Evolutionary conservation across 2,329 filamentous ascomycete genomes (phyloP).

Genomic region (Fusarium setosum): DNA sequence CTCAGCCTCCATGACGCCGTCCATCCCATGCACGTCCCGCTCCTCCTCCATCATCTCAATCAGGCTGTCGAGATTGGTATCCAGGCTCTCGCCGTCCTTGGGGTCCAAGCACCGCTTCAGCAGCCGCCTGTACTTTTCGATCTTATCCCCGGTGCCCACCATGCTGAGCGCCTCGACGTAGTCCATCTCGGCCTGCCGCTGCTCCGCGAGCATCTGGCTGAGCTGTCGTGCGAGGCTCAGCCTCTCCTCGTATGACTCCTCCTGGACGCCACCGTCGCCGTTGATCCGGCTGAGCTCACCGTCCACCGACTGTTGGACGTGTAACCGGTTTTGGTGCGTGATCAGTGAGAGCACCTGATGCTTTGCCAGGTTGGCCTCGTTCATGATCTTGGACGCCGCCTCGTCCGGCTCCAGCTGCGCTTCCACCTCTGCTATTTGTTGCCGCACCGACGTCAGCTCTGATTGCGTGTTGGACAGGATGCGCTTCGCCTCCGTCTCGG

Average conservation of each 20-base stretch:
- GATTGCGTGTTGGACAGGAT: slow-evolving; percentile 74
- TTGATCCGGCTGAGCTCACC: slow-evolving; percentile 62
- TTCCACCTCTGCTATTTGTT: slow-evolving; percentile 70
- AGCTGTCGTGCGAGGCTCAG: slow-evolving; percentile 69
- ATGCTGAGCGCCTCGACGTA: slow-evolving; percentile 76
- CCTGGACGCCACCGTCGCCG: slow-evolving; percentile 54
- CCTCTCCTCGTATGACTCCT: slow-evolving; percentile 65
- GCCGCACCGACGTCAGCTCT: slow-evolving; percentile 71
- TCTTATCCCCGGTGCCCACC: slow-evolving; percentile 78
- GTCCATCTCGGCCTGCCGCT: slow-evolving; percentile 71
- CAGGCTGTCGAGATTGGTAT: slow-evolving; percentile 70
- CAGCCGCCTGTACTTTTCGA: slow-evolving; percentile 77
- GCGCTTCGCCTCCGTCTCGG: slow-evolving; percentile 74
- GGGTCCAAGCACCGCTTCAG: slow-evolving; percentile 76
- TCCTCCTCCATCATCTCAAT: slow-evolving; percentile 74
- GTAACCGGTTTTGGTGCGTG: slow-evolving; percentile 63
- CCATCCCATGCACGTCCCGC: slow-evolving; percentile 56
- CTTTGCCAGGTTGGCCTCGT: slow-evolving; percentile 62
- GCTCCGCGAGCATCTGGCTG: slow-evolving; percentile 66
- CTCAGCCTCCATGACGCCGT: slow-evolving; percentile 44
- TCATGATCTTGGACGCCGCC: slow-evolving; percentile 59
- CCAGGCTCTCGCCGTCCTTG: slow-evolving; percentile 74
- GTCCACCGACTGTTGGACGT: slow-evolving; percentile 64
- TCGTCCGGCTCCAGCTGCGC: slow-evolving; percentile 66
- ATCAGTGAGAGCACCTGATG: slow-evolving; percentile 62